Base-by-base conservation (phyloP, 2,329 filamentous ascomycete genomes). In the Sarocladium kiliense region DNA sequence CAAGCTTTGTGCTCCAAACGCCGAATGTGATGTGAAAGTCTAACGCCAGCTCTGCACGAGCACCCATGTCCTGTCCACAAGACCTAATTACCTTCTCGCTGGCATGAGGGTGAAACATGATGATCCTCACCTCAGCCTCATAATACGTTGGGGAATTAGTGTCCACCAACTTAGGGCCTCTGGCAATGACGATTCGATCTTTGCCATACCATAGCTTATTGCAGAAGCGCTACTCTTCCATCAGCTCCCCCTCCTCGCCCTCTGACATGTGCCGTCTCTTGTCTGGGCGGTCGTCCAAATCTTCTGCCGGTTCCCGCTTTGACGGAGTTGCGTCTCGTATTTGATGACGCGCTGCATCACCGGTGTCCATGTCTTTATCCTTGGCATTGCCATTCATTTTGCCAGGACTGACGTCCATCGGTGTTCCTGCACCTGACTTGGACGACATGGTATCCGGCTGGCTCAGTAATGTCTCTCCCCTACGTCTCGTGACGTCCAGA, bases 401-500 rank as follows among this genome's bases (percentile, higher is more conserved):
- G 23, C 61, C 71, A 0, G 79, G 79, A 58, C 78, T 81, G 11
- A 71, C 67, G 44, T 74, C 72, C 59, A 74, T 69, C 1, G 78
- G 77, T 1, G 79, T 81, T 30, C 73, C 77, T 25, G 74, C 74
- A 21, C 50, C 50, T 34, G 47, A 36, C 19, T 71, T 72, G 53
- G 77, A 79, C 2, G 77, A 78, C n/a, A 70, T 65, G 14, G 68
- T 71, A 6, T 77, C 74, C 18, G 69, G 67, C 54, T 75, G 73
- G 59, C 73, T 75, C 37, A 70, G 62, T 3, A 67, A 56, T 1
- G 67, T 68, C 56, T 79, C 75, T 3, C 74, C 75, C 47, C 76
- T 74, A 27, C 80, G 72, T 50, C 81, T 72, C 2, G 81, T 84
- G 55, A 74, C 78, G 62, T 83, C 80, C 42, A 85, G 72, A 57